Evolutionary conservation across 768 basidiomycete genomes (phyloP).

Genomic region (Suillus subalutaceus): DNA sequence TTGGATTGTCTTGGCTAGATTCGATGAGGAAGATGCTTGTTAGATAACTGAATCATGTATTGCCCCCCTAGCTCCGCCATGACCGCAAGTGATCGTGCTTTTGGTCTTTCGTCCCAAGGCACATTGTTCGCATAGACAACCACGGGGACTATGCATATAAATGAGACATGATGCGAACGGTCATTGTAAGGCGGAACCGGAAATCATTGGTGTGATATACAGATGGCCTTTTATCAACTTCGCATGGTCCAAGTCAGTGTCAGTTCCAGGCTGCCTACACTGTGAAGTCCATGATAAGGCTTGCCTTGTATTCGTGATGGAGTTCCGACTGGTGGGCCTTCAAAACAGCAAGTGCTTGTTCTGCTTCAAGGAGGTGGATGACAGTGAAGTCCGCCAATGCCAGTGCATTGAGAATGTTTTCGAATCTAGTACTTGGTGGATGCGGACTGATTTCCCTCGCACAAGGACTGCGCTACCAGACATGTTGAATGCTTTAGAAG

Average conservation of each 20-base stretch:
- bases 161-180: background rate
- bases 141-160: background rate
- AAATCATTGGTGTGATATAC: background rate
- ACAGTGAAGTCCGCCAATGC: background rate
- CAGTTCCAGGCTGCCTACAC: background rate
- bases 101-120: background rate
- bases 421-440: background rate
- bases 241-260: background rate
- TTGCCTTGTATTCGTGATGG: background rate
- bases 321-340: background rate
- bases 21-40: background rate
- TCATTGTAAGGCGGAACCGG: background rate
- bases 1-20: background rate
- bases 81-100: background rate
- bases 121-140: background rate
- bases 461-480: background rate
- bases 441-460: background rate
- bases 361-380: background rate
- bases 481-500: too few relatives aligned
- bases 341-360: background rate
- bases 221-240: background rate
- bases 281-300: background rate
- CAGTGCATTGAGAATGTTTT: background rate
- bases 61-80: background rate
- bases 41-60: background rate